These are phyloP conservation scores for Ammopiptanthus mongolicus DNA, from an alignment of 306 rosid genomes.

Conservation along the genomic window DNA sequence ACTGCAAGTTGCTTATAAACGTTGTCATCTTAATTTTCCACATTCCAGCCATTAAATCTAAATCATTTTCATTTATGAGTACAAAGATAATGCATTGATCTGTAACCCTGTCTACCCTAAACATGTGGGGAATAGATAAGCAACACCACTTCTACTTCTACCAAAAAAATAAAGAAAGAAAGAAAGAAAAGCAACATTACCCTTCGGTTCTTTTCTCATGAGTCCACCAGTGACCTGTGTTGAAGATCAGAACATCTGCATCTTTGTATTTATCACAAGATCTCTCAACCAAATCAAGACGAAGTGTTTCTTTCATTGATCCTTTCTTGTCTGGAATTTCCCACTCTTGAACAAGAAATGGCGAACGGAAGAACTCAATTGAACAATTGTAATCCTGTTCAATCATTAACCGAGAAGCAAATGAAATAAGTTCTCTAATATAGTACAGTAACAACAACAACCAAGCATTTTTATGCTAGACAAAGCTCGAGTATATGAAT, in stretches of 20 bases:
- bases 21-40: slow-evolving; percentile 5
- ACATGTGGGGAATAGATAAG: background rate
- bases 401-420: slow-evolving; percentile 8
- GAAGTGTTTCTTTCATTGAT: slow-evolving; percentile 71
- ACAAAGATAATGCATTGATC: background rate
- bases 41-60: background rate
- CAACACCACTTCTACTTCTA: slow-evolving; percentile 13
- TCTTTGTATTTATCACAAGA: slow-evolving; percentile 58
- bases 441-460: background rate
- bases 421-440: background rate
- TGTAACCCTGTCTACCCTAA: background rate
- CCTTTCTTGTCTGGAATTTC: slow-evolving; percentile 56
- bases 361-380: slow-evolving; percentile 73
- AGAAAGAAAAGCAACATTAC: slow-evolving; percentile 29
- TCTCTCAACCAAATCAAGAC: slow-evolving; percentile 78
- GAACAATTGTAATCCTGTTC: slow-evolving; percentile 71
- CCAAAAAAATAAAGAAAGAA: background rate
- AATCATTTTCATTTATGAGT: background rate
- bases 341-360: slow-evolving; percentile 93
- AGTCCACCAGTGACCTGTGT: slow-evolving; percentile 99
- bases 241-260: slow-evolving; percentile 81
- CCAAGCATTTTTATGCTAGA: no score
- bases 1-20: slow-evolving; percentile 38
- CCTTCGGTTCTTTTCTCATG: slow-evolving; percentile 76
- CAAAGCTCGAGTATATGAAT: no score